A percentile compares a stretch with the other conserved stretches of the same genome.
Evolutionary conservation across 495 filamentous ascomycete genomes (phyloP).

Genomic region (Trichoderma erinaceum): DNA sequence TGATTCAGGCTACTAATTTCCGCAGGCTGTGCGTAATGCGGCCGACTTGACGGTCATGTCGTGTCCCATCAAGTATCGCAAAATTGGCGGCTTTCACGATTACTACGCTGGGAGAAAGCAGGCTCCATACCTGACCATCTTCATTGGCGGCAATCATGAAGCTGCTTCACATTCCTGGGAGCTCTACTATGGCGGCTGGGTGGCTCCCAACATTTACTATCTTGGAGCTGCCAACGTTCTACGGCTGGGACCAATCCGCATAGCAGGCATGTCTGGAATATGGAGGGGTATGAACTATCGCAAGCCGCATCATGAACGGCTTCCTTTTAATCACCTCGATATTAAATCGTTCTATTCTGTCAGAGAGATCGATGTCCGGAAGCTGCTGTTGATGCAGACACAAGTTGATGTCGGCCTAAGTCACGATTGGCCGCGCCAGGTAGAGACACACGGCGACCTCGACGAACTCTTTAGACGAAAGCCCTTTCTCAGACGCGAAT

Average conservation of each 20-base stretch:
- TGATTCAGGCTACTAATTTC: not conserved
- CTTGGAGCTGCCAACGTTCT: constrained; percentile 85
- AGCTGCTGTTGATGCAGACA: constrained; percentile 74
- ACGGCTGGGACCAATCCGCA: constrained; percentile 72
- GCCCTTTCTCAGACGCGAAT: constrained; percentile 65
- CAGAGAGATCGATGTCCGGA: constrained; percentile 83
- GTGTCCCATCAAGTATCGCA: constrained; percentile 74
- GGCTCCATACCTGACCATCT: constrained; percentile 85
- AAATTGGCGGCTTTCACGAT: constrained; percentile 81
- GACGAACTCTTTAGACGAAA: constrained; percentile 61
- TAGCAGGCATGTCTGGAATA: constrained; percentile 88
- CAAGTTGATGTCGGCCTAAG: constrained; percentile 86
- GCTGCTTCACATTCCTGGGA: constrained; percentile 81
- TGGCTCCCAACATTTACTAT: constrained; percentile 94
- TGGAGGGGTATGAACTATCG: constrained; percentile 83
- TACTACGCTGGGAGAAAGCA: constrained; percentile 76
- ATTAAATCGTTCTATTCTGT: constrained; percentile 78
- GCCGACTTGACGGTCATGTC: constrained; percentile 82
- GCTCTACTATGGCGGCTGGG: constrained; percentile 95
- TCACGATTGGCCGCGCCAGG: constrained; percentile 85
- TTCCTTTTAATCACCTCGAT: constrained; percentile 72
- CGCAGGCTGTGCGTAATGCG: constrained; percentile 75
- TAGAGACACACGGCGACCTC: constrained; percentile 69
- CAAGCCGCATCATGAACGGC: constrained; percentile 74
- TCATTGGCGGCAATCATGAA: constrained; percentile 93